A percentile compares a stretch with the other conserved stretches of the same genome.
phyloP scores from a whole-genome alignment of 495 filamentous ascomycete genomes.

The Xylaria palmicola region DNA sequence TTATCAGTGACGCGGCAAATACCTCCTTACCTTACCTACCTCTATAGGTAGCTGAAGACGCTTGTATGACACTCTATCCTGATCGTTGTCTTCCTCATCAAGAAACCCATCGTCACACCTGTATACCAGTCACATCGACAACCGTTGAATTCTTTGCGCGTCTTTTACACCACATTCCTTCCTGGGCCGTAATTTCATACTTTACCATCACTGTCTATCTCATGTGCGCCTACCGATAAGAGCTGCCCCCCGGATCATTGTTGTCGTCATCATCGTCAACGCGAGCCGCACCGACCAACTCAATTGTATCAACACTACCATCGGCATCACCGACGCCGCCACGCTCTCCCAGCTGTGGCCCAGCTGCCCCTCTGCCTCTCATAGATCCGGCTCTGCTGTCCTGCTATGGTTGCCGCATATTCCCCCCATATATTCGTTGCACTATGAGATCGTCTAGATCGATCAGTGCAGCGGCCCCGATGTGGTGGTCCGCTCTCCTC shows the following conservation, averaged over 20 bases:
- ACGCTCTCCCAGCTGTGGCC: not conserved
- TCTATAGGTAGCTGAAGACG: no score
- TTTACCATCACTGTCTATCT: not conserved
- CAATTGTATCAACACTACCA: not conserved
- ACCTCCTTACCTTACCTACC: no score
- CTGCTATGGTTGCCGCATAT: conserved; percentile 30
- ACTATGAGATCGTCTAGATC: conserved; percentile 49
- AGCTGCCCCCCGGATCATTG: not conserved
- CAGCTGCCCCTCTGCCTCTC: not conserved
- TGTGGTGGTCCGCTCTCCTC: conserved; percentile 37
- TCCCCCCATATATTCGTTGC: conserved; percentile 17
- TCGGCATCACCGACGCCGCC: not conserved
- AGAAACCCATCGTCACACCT: no score
- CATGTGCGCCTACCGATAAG: conserved; percentile 4
- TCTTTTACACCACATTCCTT: not conserved
- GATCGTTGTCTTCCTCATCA: no score
- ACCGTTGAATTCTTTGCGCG: not conserved
- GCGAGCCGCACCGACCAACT: no score
- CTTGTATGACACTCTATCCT: no score
- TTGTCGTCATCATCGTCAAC: not conserved
- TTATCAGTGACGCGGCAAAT: conserved; percentile 6
- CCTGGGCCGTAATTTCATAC: no score
- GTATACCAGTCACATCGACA: no score
- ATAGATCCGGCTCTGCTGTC: no score
- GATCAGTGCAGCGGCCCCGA: conserved; percentile 41